These are phyloP conservation scores for Coniochaeta prunicola DNA, from an alignment of 2,329 filamentous ascomycete species.

Conservation along the genomic window DNA sequence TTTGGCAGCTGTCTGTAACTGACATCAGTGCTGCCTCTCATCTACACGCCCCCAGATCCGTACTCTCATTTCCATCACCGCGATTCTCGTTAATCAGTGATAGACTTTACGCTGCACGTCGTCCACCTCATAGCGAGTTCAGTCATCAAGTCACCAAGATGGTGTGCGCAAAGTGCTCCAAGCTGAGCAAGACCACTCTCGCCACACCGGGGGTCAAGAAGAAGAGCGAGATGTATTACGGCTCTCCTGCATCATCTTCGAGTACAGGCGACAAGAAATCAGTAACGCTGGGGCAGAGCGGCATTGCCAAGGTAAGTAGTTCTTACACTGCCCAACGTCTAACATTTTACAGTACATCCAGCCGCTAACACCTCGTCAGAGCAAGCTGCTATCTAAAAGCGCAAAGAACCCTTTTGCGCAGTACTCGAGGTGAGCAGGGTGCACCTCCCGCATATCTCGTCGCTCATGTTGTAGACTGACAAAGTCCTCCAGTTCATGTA, in stretches of 20 bases:
- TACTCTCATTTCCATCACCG: neutral
- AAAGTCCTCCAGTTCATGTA: constrained; percentile 39
- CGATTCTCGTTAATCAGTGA: neutral
- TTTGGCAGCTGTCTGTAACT: neutral
- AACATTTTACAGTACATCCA: neutral
- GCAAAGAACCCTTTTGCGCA: constrained; percentile 61
- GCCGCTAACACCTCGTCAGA: constrained; percentile 29
- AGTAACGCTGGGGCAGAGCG: constrained; percentile 48
- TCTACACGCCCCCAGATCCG: neutral
- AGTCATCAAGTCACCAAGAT: constrained; percentile 32
- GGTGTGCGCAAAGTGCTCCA: constrained; percentile 60
- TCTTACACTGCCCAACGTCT: neutral
- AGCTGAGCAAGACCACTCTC: constrained; percentile 52
- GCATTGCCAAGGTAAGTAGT: constrained; percentile 47
- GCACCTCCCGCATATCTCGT: neutral
- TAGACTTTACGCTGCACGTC: neutral
- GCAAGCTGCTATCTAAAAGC: constrained; percentile 55
- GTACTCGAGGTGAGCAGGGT: constrained; percentile 37
- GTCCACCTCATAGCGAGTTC: neutral
- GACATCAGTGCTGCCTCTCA: neutral
- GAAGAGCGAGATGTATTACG: constrained; percentile 60
- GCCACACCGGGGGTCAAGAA: constrained; percentile 60
- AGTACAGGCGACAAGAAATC: constrained; percentile 32
- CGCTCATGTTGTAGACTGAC: neutral
- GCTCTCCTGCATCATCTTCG: constrained; percentile 42